Conservation (phyloP, 495 filamentous ascomycete genomes). For the Aspergillus affinis region DNA sequence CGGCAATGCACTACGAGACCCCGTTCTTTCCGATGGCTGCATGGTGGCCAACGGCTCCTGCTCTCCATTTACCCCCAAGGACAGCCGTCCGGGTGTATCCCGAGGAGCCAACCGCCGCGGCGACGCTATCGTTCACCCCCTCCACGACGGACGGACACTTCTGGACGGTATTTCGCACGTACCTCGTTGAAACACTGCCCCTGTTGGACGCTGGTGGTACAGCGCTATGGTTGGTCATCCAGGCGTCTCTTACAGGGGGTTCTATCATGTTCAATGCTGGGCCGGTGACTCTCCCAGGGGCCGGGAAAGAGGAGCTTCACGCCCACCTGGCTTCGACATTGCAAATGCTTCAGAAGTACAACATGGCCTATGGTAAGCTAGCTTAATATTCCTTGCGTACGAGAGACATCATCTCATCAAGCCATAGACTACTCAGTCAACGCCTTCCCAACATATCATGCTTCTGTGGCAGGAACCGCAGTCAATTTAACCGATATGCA, state of each 20-base stretch:
- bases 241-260: neutral
- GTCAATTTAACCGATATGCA: slow-evolving; percentile 41
- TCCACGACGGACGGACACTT: neutral
- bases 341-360: neutral
- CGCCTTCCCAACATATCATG: neutral
- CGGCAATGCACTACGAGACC: neutral
- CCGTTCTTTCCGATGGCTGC: neutral
- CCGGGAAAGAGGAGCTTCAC: neutral
- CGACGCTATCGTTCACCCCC: neutral
- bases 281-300: neutral
- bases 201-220: neutral
- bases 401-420: neutral
- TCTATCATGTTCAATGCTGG: neutral
- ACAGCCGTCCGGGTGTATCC: neutral
- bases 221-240: neutral
- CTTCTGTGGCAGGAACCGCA: neutral
- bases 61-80: no score
- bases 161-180: neutral
- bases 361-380: neutral
- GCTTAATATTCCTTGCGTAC: neutral
- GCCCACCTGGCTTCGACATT: neutral
- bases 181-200: neutral
- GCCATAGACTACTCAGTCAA: neutral
- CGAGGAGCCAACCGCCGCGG: neutral
- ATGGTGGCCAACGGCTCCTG: neutral